phyloP scores from a whole-genome alignment of 768 basidiomycete species.

The Hypsizygus marmoreus region DNA sequence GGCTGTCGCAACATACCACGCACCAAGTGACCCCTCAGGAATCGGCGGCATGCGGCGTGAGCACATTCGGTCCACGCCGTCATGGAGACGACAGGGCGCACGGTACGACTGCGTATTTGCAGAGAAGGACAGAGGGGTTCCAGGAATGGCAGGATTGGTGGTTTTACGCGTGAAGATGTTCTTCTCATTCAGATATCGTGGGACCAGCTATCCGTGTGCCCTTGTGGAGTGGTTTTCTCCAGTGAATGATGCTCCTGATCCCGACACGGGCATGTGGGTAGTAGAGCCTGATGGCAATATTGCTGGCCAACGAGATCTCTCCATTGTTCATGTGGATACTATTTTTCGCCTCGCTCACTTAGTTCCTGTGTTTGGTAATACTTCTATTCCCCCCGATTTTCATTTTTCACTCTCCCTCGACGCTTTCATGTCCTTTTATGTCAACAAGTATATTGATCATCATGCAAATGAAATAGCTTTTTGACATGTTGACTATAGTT shows the following conservation, averaged over 20 bases:
- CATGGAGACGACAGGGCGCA: slow-evolving; percentile 18
- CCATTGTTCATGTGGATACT: slow-evolving; percentile 18
- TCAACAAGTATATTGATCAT: slow-evolving; percentile 35
- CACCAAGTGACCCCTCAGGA: slow-evolving; percentile 28
- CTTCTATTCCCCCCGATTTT: slow-evolving; percentile 10
- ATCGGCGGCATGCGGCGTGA: slow-evolving; percentile 28
- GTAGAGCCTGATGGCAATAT: slow-evolving; percentile 21
- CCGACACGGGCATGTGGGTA: slow-evolving; percentile 33
- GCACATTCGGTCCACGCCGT: slow-evolving; percentile 26
- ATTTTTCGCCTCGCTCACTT: slow-evolving; percentile 30
- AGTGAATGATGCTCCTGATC: slow-evolving; percentile 17
- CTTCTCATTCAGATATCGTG: slow-evolving; percentile 27
- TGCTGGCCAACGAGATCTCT: slow-evolving; percentile 13
- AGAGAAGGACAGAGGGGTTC: slow-evolving; percentile 15
- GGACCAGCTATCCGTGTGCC: slow-evolving; percentile 19
- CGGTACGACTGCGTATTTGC: slow-evolving; percentile 31
- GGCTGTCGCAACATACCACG: slow-evolving; percentile 22
- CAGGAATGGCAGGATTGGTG: slow-evolving; percentile 27
- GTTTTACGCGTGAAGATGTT: slow-evolving; percentile 29
- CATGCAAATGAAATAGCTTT: slow-evolving; percentile 22
- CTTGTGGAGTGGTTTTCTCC: slow-evolving; percentile 29
- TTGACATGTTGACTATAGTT: too few relatives aligned
- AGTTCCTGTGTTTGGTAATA: slow-evolving; percentile 26
- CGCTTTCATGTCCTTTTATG: slow-evolving; percentile 31
- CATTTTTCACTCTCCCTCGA: slow-evolving; percentile 20